A percentile compares a stretch with the other conserved stretches of the same genome.
Conservation (phyloP, 73 alveolate genomes). For the Uronychia binucleata region DNA sequence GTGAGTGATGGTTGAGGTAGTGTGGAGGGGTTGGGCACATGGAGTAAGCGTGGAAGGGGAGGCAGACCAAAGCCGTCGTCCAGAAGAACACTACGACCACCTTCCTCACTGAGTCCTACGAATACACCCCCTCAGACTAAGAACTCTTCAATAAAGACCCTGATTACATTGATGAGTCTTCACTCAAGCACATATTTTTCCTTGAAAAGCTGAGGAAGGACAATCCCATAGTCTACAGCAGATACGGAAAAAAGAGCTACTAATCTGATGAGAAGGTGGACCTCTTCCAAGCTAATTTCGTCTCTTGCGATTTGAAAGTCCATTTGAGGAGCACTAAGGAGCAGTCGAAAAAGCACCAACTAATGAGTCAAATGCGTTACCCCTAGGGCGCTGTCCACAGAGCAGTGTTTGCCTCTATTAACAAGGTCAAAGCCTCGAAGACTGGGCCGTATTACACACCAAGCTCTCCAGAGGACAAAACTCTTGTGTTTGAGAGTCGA, state of each 20-base stretch:
- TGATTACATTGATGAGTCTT: neutral
- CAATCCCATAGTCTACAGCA: neutral
- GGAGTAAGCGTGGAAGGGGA: neutral
- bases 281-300: neutral
- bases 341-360: neutral
- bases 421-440: neutral
- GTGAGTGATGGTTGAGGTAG: too few relatives aligned
- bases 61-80: neutral
- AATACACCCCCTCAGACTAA: neutral
- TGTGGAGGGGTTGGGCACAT: neutral
- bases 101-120: neutral
- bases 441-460: conserved; percentile 7
- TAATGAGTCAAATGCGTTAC: too few relatives aligned
- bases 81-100: neutral
- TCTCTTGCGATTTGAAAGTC: neutral
- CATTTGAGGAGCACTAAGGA: neutral
- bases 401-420: neutral
- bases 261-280: neutral
- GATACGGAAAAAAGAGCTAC: neutral
- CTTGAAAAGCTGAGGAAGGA: neutral
- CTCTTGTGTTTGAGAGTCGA: conserved; percentile 84
- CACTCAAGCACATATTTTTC: neutral
- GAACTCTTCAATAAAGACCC: neutral
- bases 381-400: neutral
- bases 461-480: conserved; percentile 56